These are phyloP conservation scores for Monosporascus sp. DNA, from an alignment of 2,329 filamentous ascomycete species.

Conservation along the genomic window DNA sequence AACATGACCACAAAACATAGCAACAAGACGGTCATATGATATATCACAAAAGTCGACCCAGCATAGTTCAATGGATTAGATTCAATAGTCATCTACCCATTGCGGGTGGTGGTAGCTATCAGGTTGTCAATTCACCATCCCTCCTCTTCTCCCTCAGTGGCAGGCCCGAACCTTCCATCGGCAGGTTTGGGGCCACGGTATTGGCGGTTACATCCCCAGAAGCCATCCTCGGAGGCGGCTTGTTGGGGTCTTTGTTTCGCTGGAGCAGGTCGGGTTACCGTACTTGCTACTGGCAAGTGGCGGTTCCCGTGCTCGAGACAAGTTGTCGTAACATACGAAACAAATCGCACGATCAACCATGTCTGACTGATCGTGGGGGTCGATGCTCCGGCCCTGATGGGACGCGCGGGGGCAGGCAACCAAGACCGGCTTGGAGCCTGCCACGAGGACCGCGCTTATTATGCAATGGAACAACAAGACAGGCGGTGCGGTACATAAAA, in stretches of 20 bases:
- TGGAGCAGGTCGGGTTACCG: constrained; percentile 15
- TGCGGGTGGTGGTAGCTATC: constrained; percentile 18
- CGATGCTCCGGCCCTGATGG: constrained; percentile 51
- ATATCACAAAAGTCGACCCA: not conserved
- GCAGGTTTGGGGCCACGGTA: constrained; percentile 5
- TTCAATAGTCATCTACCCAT: constrained; percentile 44
- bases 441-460: constrained; percentile 21
- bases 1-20: not conserved
- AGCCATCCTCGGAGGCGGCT: not conserved
- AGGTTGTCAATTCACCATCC: not conserved
- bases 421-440: constrained; percentile 41
- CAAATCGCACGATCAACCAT: constrained; percentile 19
- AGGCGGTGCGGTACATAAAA: constrained; percentile 21
- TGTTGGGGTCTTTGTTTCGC: constrained; percentile 10
- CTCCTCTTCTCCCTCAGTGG: not conserved
- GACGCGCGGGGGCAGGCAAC: constrained; percentile 22
- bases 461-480: constrained; percentile 31
- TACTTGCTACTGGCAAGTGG: constrained; percentile 5
- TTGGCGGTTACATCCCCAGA: constrained; percentile 1
- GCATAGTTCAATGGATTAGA: constrained; percentile 32
- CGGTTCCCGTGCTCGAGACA: constrained; percentile 17
- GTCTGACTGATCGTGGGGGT: constrained; percentile 33
- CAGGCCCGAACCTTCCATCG: constrained; percentile 7
- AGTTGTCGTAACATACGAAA: constrained; percentile 25
- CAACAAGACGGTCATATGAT: not conserved